Percentiles rank a stretch among this genome's conserved stretches.
phyloP scores from a whole-genome alignment of 371 early-diverging fungal genomes.

The Homolaphlyctis polyrhiza region DNA sequence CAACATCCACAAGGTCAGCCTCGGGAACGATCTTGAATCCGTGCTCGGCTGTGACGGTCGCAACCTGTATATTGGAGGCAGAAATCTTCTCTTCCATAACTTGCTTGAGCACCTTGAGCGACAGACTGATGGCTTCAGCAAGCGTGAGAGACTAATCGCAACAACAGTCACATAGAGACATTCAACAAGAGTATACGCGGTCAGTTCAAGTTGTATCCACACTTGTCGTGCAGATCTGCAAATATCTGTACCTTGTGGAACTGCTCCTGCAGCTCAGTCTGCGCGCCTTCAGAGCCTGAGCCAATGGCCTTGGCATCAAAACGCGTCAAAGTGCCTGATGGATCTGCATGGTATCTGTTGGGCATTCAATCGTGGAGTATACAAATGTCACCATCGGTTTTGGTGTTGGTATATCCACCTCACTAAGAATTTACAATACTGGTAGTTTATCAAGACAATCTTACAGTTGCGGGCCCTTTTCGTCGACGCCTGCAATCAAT shows the following conservation, averaged over 20 bases:
- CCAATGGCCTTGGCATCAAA: conserved; percentile 97
- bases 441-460: too few species aligned
- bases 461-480: conserved; percentile 96
- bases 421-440: too few species aligned
- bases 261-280: conserved; percentile 94
- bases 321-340: conserved; percentile 91
- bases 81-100: conserved; percentile 99
- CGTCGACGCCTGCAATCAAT: conserved; percentile 96
- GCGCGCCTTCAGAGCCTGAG: conserved; percentile 98
- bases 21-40: conserved; percentile 75
- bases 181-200: too few species aligned
- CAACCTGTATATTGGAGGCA: conserved; percentile 92
- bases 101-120: conserved; percentile 96
- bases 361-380: conserved; percentile 20
- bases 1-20: conserved; percentile 35
- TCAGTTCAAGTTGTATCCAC: too few species aligned
- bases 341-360: conserved; percentile 85
- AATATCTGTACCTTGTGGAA: conserved; percentile 76
- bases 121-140: conserved; percentile 80
- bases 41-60: conserved; percentile 75
- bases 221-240: too few species aligned
- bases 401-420: too few species aligned
- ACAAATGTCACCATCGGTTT: too few species aligned
- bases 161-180: too few species aligned
- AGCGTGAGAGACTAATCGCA: conserved; percentile 82